phyloP scores from a whole-genome alignment of 257 asterid genomes.

The Petunia axillaris region DNA sequence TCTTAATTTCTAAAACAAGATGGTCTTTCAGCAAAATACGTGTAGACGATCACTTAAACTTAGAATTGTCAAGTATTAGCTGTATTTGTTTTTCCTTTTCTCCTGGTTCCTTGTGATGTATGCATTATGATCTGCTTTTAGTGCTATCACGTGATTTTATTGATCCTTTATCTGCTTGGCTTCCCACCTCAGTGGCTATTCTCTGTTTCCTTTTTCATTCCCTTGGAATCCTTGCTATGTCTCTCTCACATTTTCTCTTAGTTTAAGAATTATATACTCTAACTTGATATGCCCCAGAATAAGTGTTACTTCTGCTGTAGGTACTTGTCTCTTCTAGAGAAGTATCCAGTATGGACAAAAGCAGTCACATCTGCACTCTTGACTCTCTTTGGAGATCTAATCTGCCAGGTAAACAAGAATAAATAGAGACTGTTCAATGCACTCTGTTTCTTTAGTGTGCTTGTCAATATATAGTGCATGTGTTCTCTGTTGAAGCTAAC shows the following conservation, averaged over 20 bases:
- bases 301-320: constrained; percentile 45
- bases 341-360: constrained; percentile 84
- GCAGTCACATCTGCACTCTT: constrained; percentile 76
- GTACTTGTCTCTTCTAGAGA: constrained; percentile 83
- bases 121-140: not conserved
- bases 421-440: not conserved
- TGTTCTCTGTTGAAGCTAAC: not conserved
- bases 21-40: constrained; percentile 2
- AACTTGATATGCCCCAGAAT: not conserved
- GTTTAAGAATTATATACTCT: not conserved
- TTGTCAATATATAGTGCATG: constrained; percentile 15
- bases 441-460: not conserved
- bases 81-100: not conserved
- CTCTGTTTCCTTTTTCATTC: not conserved
- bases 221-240: not conserved
- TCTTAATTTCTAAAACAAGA: constrained; percentile 2
- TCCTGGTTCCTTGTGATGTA: constrained; percentile 5
- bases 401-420: constrained; percentile 73
- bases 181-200: not conserved
- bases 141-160: not conserved
- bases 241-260: not conserved
- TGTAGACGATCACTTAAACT: not conserved
- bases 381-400: constrained; percentile 75
- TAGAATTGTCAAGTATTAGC: not conserved
- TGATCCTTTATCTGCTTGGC: constrained; percentile 4